phyloP scores from a whole-genome alignment of 768 basidiomycete species.

The Harrya chromipes region DNA sequence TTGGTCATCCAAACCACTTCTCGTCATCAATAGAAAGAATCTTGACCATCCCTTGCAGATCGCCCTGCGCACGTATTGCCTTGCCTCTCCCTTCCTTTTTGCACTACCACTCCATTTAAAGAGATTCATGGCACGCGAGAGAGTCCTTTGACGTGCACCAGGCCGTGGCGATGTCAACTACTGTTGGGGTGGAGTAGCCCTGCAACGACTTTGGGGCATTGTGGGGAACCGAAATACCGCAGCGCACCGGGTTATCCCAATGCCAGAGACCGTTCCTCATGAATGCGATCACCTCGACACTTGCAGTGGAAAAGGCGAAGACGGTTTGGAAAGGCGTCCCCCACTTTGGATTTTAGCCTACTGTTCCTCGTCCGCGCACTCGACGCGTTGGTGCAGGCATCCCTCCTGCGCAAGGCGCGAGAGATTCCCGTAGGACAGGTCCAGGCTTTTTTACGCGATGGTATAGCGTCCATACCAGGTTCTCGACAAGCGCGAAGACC shows the following conservation, averaged over 20 bases:
- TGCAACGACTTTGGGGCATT: constrained; percentile 45
- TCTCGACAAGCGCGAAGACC: no score
- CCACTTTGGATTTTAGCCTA: constrained; percentile 67
- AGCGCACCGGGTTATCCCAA: constrained; percentile 31
- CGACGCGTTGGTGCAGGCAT: constrained; percentile 55
- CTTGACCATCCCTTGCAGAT: constrained; percentile 53
- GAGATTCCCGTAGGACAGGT: neutral
- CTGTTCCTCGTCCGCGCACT: constrained; percentile 67
- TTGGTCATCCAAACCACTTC: neutral
- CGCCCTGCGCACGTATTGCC: constrained; percentile 66
- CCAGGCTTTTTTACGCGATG: neutral
- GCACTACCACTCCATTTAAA: constrained; percentile 29
- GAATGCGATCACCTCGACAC: constrained; percentile 52
- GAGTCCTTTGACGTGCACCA: constrained; percentile 31
- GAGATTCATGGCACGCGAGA: constrained; percentile 18
- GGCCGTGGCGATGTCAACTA: constrained; percentile 58
- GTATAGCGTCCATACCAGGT: no score
- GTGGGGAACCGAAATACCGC: constrained; percentile 11
- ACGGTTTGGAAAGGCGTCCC: constrained; percentile 33
- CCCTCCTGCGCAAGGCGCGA: constrained; percentile 36
- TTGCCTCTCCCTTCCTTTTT: constrained; percentile 55
- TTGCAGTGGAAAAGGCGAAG: constrained; percentile 48
- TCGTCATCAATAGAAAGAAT: neutral
- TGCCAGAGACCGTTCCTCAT: constrained; percentile 56
- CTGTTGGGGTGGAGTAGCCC: constrained; percentile 60